phyloP scores from a whole-genome alignment of 257 asterid species.

The Nicotiana undulata region DNA sequence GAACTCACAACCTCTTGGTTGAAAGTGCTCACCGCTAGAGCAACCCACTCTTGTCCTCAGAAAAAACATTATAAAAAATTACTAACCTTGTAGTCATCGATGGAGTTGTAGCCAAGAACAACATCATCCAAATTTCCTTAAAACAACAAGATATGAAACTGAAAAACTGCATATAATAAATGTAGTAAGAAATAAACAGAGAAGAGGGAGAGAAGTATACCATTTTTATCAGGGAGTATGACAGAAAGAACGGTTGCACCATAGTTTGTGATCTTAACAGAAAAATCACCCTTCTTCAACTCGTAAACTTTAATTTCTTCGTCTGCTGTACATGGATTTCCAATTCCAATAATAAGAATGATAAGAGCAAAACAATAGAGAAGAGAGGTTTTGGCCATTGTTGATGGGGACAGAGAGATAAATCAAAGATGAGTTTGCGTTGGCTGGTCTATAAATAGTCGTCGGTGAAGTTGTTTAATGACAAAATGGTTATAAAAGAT shows the following conservation, averaged over 20 bases:
- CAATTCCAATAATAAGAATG: neutral
- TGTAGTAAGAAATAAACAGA: neutral
- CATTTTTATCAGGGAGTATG: slow-evolving; percentile 55
- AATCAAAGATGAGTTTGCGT: no score
- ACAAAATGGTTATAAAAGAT: neutral
- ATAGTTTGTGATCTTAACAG: slow-evolving; percentile 54
- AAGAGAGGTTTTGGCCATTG: slow-evolving; percentile 23
- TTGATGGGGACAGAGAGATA: neutral
- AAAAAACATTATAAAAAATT: no score
- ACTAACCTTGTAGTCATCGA: slow-evolving; percentile 65
- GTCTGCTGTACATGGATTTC: slow-evolving; percentile 12
- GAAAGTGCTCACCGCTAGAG: no score
- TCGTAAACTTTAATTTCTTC: slow-evolving; percentile 38
- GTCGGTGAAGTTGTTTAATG: neutral
- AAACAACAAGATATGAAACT: neutral
- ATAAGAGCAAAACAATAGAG: slow-evolving; percentile 14
- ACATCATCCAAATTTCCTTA: slow-evolving; percentile 77
- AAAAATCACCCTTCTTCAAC: slow-evolving; percentile 35
- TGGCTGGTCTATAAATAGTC: neutral
- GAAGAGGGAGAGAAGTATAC: slow-evolving; percentile 14
- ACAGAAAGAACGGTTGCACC: slow-evolving; percentile 73
- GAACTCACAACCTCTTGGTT: no score
- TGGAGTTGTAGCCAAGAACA: slow-evolving; percentile 58
- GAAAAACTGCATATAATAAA: neutral
- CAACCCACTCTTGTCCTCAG: no score